These are phyloP conservation scores for Syzygium aqueum DNA, from an alignment of 345 rosid species.

Conservation along the genomic window DNA sequence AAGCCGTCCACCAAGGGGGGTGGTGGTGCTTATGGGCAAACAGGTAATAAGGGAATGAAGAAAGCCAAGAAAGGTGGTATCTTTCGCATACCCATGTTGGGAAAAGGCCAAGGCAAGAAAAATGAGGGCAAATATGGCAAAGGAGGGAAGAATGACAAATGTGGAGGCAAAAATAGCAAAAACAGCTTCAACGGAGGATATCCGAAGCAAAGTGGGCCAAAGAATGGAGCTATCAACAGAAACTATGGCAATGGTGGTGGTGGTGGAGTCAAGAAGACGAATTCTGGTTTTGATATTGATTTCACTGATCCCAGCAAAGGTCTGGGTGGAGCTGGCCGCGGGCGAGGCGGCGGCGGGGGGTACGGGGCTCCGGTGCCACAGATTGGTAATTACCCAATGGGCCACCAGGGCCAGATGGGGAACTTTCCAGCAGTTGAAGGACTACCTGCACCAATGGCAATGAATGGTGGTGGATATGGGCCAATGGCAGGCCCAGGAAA, in stretches of 20 bases:
- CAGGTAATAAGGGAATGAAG: constrained; percentile 22
- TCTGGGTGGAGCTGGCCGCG: not conserved
- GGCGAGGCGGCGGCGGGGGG: not conserved
- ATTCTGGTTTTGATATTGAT: constrained; percentile 2
- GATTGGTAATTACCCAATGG: constrained; percentile 8
- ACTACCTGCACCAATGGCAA: constrained; percentile 25
- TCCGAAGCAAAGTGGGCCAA: not conserved
- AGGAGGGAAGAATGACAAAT: constrained; percentile 17
- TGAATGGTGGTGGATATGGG: constrained; percentile 20
- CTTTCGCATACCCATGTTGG: constrained; percentile 49
- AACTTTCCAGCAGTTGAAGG: constrained; percentile 44
- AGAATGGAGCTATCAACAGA: not conserved
- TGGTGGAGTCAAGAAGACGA: not conserved
- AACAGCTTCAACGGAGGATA: not conserved
- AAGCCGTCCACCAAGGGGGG: constrained; percentile 19
- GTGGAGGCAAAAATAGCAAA: not conserved
- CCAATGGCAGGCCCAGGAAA: not conserved
- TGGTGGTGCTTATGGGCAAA: constrained; percentile 22
- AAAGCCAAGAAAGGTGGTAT: constrained; percentile 30
- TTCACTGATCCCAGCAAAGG: not conserved
- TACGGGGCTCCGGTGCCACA: constrained; percentile 19
- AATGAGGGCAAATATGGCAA: constrained; percentile 11
- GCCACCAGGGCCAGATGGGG: constrained; percentile 30
- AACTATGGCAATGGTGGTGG: not conserved
- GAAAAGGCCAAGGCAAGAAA: not conserved